Base-by-base conservation (phyloP, 331 rosid genomes). In the Quercus lobata region DNA sequence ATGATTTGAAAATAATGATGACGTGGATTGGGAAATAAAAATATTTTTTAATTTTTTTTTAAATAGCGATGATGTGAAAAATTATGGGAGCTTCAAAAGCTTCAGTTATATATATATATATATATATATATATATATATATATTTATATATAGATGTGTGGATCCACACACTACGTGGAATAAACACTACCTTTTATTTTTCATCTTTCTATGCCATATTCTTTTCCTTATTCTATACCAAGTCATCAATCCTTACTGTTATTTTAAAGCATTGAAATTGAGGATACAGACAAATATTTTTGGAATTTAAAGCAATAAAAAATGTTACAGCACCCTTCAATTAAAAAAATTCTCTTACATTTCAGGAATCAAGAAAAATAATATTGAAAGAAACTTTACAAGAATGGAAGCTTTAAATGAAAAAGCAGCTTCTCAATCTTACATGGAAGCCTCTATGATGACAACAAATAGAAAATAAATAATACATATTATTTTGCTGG, bases 351-450 rank as follows among this genome's bases (percentile, higher is more conserved):
- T 34, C 72, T 19, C 21, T 35, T 68, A 68, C 72, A 68, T 34
- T 65, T 35, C 52, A 32, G 2, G 52, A 17, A 32, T 52, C 57
- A 71, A 71, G 68, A 44, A 21, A 72, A 60, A 22, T 41, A 32
- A 71, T 66, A 76, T 34, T 61, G 30, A 76, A 52, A 63, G 44
- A 78, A 82, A 76, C 84, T 86, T 84, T 92, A 84, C 89, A 86
- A 54, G 84, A 86, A 76, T 78, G 79, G 85, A 87, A 88, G 86
- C 86, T 79, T 82, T 70, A 66, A 82, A 73, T 68, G 62, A 77
- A 83, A 87, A 84, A 71, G 71, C 90, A 85, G 89, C 92, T 91
- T 91, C 92, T 81, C 88, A 82, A 85, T 87, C 11, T 30, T 69
- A 77, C 68, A 82, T 85, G 90, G 91, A 87, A 88, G 87, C 90